Conservation (phyloP, 108 stramenopile genomes). For the Cyclotella baltica region DNA sequence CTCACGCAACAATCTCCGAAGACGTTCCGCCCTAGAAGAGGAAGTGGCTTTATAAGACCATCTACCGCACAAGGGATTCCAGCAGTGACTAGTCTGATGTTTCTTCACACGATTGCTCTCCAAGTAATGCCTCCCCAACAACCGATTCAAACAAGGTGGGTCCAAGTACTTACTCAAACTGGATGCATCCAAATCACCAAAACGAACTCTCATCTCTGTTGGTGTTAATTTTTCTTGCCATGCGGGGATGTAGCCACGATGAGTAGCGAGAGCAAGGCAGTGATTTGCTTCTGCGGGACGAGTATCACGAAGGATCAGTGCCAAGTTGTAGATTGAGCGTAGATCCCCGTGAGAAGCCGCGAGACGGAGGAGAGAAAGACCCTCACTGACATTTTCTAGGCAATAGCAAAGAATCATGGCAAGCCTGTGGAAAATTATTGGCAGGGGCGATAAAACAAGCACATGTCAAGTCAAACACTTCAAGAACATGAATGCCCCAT, state of each 20-base stretch:
- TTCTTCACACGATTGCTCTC: conserved; percentile 60
- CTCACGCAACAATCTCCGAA: not conserved
- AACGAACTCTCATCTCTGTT: conserved; percentile 71
- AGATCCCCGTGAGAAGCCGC: conserved; percentile 67
- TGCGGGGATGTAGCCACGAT: conserved; percentile 68
- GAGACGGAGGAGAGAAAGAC: conserved; percentile 68
- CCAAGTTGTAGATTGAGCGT: conserved; percentile 75
- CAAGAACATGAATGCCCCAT: too few species aligned
- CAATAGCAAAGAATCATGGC: conserved; percentile 85
- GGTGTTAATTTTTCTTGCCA: conserved; percentile 74
- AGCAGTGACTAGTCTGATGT: conserved; percentile 85
- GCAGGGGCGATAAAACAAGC: not conserved
- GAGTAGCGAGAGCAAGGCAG: conserved; percentile 66
- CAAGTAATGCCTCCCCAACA: conserved; percentile 74
- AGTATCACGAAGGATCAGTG: conserved; percentile 80
- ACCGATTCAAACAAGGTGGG: conserved; percentile 71
- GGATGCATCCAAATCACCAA: conserved; percentile 76
- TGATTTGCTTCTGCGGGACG: conserved; percentile 61
- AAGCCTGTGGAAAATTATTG: conserved; percentile 49
- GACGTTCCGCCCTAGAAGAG: not conserved
- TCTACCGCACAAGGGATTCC: conserved; percentile 88
- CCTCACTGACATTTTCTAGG: conserved; percentile 72
- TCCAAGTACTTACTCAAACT: conserved; percentile 71
- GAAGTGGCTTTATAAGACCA: conserved; percentile 83
- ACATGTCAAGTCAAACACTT: too few species aligned